Conservation (phyloP, 1,284 basidiomycete genomes). For the Ganoderma meredithae region DNA sequence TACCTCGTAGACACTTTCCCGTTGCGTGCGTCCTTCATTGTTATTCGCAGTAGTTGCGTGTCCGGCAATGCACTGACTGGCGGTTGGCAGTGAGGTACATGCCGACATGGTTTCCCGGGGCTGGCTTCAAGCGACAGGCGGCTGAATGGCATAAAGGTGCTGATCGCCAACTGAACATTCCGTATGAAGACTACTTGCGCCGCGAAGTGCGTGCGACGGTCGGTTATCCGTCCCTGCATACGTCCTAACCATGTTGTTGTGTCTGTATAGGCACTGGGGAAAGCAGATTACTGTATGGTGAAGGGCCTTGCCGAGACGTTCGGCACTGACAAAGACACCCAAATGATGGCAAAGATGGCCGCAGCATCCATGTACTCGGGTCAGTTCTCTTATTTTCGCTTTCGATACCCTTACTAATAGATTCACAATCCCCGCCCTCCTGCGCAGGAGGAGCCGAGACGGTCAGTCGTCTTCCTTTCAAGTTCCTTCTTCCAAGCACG, state of each 20-base stretch:
- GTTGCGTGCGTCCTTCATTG: conserved; percentile 24
- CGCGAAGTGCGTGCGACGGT: conserved; percentile 13
- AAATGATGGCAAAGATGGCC: conserved; percentile 14
- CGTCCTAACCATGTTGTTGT: background rate
- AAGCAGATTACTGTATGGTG: conserved; percentile 18
- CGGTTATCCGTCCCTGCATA: too few relatives aligned
- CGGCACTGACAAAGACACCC: conserved; percentile 11
- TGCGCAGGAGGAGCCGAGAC: conserved; percentile 16
- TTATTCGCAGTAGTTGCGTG: background rate
- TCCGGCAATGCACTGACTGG: too few relatives aligned
- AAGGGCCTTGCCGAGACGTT: conserved; percentile 18
- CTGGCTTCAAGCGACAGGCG: conserved; percentile 42
- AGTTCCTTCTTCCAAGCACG: too few relatives aligned
- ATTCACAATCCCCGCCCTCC: too few relatives aligned
- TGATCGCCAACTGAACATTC: conserved; percentile 33
- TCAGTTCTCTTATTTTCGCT: conserved; percentile 10
- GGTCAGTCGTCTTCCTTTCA: background rate
- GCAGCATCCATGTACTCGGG: conserved; percentile 37
- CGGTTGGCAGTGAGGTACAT: conserved; percentile 40
- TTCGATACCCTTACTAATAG: background rate
- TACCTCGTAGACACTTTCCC: conserved; percentile 36
- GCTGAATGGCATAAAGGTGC: conserved; percentile 30
- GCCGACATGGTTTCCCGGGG: conserved; percentile 48
- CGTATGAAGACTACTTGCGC: conserved; percentile 31
- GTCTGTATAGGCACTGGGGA: background rate